Evolutionary conservation across 1,284 basidiomycete species (phyloP).

Genomic region (Vanrija sp.): DNA sequence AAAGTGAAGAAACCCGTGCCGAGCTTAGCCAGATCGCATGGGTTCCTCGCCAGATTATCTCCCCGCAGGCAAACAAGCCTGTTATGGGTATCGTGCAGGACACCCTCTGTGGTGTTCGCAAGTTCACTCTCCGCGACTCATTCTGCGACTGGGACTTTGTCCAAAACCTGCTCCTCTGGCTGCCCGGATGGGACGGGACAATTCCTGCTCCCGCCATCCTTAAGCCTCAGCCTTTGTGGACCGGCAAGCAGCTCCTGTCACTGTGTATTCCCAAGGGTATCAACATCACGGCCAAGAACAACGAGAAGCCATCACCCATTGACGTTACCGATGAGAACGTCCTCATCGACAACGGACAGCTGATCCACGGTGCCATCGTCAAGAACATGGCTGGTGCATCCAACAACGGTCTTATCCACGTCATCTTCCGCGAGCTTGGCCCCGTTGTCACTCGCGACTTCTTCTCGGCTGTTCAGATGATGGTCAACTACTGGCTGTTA

Average conservation of each 20-base stretch:
- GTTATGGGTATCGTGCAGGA: conserved; percentile 99
- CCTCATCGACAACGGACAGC: conserved; percentile 94
- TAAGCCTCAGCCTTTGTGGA: conserved; percentile 97
- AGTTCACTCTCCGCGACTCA: conserved; percentile 90
- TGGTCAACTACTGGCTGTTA: conserved; percentile 98
- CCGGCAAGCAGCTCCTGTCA: conserved; percentile 93
- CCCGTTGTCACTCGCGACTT: conserved; percentile 87
- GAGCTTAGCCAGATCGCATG: conserved; percentile 97
- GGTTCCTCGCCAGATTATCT: conserved; percentile 85
- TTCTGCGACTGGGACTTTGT: conserved; percentile 92
- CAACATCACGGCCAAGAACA: conserved; percentile 71
- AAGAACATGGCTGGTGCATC: conserved; percentile 97
- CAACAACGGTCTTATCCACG: conserved; percentile 91
- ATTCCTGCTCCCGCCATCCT: conserved; percentile 91
- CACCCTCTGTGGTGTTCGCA: conserved; percentile 94
- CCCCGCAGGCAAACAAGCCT: conserved; percentile 98
- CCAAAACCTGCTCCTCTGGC: conserved; percentile 96
- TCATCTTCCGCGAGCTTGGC: conserved; percentile 97
- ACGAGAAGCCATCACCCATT: conserved; percentile 73
- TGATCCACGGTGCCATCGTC: conserved; percentile 92
- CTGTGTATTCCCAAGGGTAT: conserved; percentile 93
- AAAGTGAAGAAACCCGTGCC: conserved; percentile 98
- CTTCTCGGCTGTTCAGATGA: conserved; percentile 89
- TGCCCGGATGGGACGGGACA: conserved; percentile 93
- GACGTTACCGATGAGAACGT: conserved; percentile 91